phyloP scores from a whole-genome alignment of 345 rosid genomes.

The Euclidium syriacum region DNA sequence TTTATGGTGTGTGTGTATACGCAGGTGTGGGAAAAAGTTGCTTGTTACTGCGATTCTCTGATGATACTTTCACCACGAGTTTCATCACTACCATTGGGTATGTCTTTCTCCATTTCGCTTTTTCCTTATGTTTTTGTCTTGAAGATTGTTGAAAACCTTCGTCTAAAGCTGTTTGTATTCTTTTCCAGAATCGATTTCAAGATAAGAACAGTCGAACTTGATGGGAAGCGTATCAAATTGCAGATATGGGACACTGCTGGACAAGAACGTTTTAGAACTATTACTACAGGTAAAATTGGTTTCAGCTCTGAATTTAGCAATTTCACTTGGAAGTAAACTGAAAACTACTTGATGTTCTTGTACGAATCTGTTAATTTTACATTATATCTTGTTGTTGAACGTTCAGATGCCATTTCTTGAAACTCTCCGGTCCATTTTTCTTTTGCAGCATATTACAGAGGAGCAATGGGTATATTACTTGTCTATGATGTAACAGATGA shows the following conservation, averaged over 20 bases:
- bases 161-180: not conserved
- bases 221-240: constrained; percentile 48
- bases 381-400: not conserved
- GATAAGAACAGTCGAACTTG: constrained; percentile 50
- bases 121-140: not conserved
- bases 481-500: constrained; percentile 93
- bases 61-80: constrained; percentile 88
- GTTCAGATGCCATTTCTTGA: not conserved
- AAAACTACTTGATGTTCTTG: not conserved
- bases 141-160: not conserved
- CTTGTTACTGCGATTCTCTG: constrained; percentile 80
- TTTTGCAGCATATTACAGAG: constrained; percentile 77
- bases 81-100: constrained; percentile 91
- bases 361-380: not conserved
- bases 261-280: constrained; percentile 50
- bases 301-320: not conserved
- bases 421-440: not conserved
- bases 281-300: constrained; percentile 42
- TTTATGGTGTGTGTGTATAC: not conserved
- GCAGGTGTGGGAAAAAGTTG: constrained; percentile 96
- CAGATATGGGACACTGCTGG: constrained; percentile 62
- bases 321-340: not conserved
- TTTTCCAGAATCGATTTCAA: constrained; percentile 43
- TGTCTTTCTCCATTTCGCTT: constrained; percentile 1
- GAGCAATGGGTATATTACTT: constrained; percentile 93